Evolutionary conservation across 805 yeast species (phyloP), one percentile per base, ranked within the genome.

Genomic region (Hyphopichia homilentoma): DNA sequence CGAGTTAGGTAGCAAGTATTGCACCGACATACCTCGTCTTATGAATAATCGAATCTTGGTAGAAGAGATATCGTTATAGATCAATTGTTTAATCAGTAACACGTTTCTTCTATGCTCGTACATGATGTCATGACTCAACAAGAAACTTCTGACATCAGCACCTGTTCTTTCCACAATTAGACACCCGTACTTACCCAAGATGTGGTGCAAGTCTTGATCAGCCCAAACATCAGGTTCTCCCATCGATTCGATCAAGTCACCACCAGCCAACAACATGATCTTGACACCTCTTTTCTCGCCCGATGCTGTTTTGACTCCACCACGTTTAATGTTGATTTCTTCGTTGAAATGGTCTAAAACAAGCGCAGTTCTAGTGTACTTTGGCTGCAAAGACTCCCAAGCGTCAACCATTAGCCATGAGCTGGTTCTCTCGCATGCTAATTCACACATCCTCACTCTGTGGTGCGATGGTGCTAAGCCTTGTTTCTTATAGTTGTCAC

Each of bases 161-260:
- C 98, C 98, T 0, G 98, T 90, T 47, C 98, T 73, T 66, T 93
- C 98, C 15, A 93, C 96, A 30, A 93, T 93, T 41, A 93, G 66
- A 64, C 98, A 93, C 3, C 98, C 98, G 59, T 93, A 93, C 40
- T 84, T 81, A 17, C 98, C 98, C 45, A 93, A 70, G 29, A 93
- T 93, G 56, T 93, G 98, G 50, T 88, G 95, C 48, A 93, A 69
- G 59, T 93, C 98, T 36, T 75, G 82, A 56, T 90, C 97, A 1
- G 95, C 95, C 98, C 98, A 93, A 23, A 93, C 98, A 50, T 90
- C 93, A 15, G 98, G 97, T 60, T 93, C 98, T n/a, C 98, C 98
- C 97, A 93, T 93, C 27, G 94, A 81, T 58, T 93, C 98, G 33
- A 93, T 93, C 46, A 93, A 73, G 60, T 93, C 98, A 26, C 98